Evolutionary conservation across 192 early-diverging fungal genomes (phyloP), one percentile per base, ranked within the genome.

Genomic region (Coemansia sp.): DNA sequence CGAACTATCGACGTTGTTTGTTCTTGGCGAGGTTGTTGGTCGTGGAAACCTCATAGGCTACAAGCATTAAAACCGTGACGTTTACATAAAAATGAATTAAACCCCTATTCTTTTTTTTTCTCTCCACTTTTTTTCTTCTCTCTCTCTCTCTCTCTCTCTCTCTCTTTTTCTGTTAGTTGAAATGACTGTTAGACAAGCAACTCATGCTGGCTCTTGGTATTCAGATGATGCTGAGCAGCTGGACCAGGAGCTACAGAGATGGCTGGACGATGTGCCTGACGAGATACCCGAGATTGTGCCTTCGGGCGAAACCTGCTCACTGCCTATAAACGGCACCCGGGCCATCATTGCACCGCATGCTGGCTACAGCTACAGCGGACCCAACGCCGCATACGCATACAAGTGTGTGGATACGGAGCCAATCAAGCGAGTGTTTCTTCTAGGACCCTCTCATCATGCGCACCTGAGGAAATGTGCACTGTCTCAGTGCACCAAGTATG

Each of bases 381-480:
- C 86, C n/a, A 84, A 91, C 6, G 94, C 94, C 0, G 96, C 93
- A 2, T 92, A 83, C 63, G 93, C 91, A 5, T 98, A 94, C 71
- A 81, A 82, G 51, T 84, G 83, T 48, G 78, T 95, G 31, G 81
- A 90, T 46, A 53, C 71, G 3, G 59, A 42, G 3, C 46, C 39
- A 2, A 18, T 80, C 67, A 85, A 88, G 58, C 87, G 91, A 6
- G 87, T 98, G 6, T 96, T 97, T 68, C 79, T 98, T 5, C 82
- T 96, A 4, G 96, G 94, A 1, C 96, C 96, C 0, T 94, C 92
- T 2, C 96, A 98, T 73, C 91, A 96, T 53, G 77, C 85, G 36
- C 91, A 91, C 42, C 59, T 98, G 26, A 63, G 84, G 37, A 81
- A 82, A 7, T 96, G 94, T 51, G 93, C 91, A 2, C 56, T 98